Percentiles rank a stretch among this genome's conserved stretches.
Conservation (phyloP, 208 protist genomes). For the Leishmania arabica region DNA sequence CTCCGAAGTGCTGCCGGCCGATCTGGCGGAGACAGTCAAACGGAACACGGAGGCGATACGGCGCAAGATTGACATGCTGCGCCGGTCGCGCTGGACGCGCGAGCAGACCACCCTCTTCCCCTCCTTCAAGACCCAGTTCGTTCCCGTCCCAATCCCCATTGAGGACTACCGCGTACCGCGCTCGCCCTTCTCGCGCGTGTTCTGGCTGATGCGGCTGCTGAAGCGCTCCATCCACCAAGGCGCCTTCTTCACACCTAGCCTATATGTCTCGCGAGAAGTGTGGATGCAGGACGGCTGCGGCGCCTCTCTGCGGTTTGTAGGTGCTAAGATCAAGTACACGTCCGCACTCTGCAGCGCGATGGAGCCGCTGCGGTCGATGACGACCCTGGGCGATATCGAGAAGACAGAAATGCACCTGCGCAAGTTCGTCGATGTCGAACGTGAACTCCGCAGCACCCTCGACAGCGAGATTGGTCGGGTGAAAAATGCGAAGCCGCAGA, state of each 20-base stretch:
- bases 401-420: constrained; percentile 46
- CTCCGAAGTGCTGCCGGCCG: constrained; percentile 38
- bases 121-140: constrained; percentile 64
- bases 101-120: constrained; percentile 60
- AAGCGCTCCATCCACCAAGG: constrained; percentile 74
- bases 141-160: constrained; percentile 51
- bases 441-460: constrained; percentile 48
- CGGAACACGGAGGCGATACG: constrained; percentile 65
- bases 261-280: constrained; percentile 78
- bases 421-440: constrained; percentile 45
- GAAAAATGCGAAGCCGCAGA: constrained; percentile 42
- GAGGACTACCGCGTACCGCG: constrained; percentile 65
- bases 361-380: constrained; percentile 60
- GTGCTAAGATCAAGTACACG: constrained; percentile 68
- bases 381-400: constrained; percentile 47
- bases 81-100: constrained; percentile 35
- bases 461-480: constrained; percentile 53
- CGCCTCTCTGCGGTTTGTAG: constrained; percentile 45
- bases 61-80: constrained; percentile 63
- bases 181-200: constrained; percentile 53
- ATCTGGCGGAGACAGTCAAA: constrained; percentile 52
- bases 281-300: constrained; percentile 74
- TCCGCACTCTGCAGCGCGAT: constrained; percentile 64
- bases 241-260: constrained; percentile 73
- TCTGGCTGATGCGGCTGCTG: constrained; percentile 80